These are phyloP conservation scores for Panicum hallii DNA, from an alignment of 202 grass and related monocot genomes.

Conservation along the genomic window DNA sequence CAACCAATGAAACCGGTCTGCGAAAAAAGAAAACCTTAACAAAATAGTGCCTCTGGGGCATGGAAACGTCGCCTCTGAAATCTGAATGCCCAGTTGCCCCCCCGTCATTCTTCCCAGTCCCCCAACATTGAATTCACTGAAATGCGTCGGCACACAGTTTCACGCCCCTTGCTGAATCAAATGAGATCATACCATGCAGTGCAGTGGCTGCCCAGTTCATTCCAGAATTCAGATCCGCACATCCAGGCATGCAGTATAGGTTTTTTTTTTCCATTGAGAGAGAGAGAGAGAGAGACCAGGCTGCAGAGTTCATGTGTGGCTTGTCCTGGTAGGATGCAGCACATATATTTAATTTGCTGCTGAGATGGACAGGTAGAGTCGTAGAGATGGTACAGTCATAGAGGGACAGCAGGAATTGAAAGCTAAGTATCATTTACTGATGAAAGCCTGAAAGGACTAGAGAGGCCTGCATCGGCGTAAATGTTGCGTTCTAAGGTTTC, in stretches of 20 bases:
- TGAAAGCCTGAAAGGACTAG: conserved; percentile 35
- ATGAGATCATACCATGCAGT: conserved; percentile 4
- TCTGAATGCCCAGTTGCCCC: neutral
- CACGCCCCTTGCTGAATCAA: neutral
- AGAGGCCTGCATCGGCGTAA: conserved; percentile 23
- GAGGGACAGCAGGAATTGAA: conserved; percentile 40
- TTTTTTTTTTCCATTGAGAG: neutral
- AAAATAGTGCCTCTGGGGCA: neutral
- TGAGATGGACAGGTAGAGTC: conserved; percentile 14
- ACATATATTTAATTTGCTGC: conserved; percentile 33
- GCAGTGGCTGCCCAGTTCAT: conserved; percentile 2
- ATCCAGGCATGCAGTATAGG: neutral
- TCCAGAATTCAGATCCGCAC: conserved; percentile 32
- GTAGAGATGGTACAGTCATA: conserved; percentile 22
- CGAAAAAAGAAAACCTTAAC: neutral
- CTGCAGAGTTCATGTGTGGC: conserved; percentile 33
- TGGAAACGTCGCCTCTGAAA: conserved; percentile 38
- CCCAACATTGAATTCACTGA: conserved; percentile 7
- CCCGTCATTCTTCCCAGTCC: conserved; percentile 25
- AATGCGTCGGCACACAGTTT: conserved; percentile 13
- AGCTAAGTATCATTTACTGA: conserved; percentile 32
- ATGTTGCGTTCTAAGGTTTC: conserved; percentile 24
- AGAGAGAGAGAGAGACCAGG: neutral
- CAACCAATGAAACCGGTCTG: neutral
- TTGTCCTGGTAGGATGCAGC: conserved; percentile 35